These are phyloP conservation scores for Candida neerlandica DNA, from an alignment of 1,139 yeast genomes.

Conservation along the genomic window DNA sequence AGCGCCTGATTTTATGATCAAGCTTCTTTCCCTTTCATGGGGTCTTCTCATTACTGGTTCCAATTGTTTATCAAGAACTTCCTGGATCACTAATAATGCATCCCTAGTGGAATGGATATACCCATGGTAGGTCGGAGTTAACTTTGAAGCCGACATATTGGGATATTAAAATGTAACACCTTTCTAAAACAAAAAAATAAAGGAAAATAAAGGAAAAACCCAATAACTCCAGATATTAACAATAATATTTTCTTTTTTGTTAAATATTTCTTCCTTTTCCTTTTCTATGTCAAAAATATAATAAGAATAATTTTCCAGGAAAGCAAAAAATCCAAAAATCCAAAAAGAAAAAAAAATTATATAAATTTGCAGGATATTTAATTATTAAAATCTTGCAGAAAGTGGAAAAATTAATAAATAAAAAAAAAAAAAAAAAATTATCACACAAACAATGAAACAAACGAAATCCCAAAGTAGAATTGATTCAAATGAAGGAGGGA, in stretches of 20 bases:
- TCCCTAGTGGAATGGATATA: slow-evolving; percentile 82
- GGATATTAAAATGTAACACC: not conserved
- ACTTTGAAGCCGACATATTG: slow-evolving; percentile 28
- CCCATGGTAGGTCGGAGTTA: slow-evolving; percentile 69
- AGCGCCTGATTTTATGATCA: slow-evolving; percentile 72
- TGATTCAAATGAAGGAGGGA: too few species aligned
- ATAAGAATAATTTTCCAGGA: not conserved
- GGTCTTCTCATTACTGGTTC: slow-evolving; percentile 78
- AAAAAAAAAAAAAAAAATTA: not conserved
- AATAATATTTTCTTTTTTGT: not conserved
- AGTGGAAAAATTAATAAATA: slow-evolving; percentile 1
- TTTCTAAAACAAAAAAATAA: not conserved
- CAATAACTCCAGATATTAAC: not conserved
- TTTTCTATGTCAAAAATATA: not conserved
- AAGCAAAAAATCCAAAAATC: too few species aligned
- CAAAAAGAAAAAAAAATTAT: not conserved
- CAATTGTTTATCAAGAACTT: slow-evolving; percentile 63
- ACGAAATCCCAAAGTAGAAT: too few species aligned
- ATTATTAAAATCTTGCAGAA: not conserved
- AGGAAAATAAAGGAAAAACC: not conserved
- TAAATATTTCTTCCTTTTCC: not conserved
- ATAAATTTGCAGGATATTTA: not conserved
- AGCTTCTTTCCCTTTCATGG: slow-evolving; percentile 71
- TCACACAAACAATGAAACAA: too few species aligned
- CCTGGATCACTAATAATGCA: slow-evolving; percentile 81